Percentiles rank a stretch among this genome's conserved stretches.
These are phyloP conservation scores for Aspergillus conjunctus DNA, from an alignment of 495 filamentous ascomycete genomes.

Conservation along the genomic window DNA sequence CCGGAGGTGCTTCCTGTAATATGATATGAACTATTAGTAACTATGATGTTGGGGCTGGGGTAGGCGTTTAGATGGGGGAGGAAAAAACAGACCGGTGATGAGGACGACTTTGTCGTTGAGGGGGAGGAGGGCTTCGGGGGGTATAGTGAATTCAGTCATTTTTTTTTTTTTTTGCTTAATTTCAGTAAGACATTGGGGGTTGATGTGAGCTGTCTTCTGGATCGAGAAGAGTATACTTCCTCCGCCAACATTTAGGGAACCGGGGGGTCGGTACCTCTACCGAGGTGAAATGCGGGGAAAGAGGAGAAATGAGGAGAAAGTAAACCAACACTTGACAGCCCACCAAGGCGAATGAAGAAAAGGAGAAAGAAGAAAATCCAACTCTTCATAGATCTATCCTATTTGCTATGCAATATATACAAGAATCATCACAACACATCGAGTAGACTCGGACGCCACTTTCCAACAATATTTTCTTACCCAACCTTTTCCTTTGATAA, in stretches of 20 bases:
- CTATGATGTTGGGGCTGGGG: background rate
- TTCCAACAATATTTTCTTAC: slow-evolving; percentile 7
- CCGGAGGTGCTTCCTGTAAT: slow-evolving; percentile 50
- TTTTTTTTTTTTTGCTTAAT: background rate
- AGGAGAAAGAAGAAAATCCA: background rate
- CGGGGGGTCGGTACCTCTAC: background rate
- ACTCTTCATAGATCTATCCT: slow-evolving; percentile 2
- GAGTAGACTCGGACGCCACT: slow-evolving; percentile 10
- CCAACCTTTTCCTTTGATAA: too few relatives aligned
- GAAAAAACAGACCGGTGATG: slow-evolving; percentile 47
- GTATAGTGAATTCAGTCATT: slow-evolving; percentile 19
- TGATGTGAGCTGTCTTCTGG: background rate
- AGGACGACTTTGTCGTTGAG: slow-evolving; percentile 50
- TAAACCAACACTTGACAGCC: background rate
- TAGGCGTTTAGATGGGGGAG: background rate
- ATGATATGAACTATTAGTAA: background rate
- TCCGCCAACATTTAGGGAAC: too few relatives aligned
- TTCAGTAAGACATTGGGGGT: background rate
- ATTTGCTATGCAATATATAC: slow-evolving; percentile 35
- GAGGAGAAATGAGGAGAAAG: slow-evolving; percentile 1
- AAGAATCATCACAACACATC: slow-evolving; percentile 2
- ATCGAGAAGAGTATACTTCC: too few relatives aligned
- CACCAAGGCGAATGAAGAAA: background rate
- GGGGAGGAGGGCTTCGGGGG: slow-evolving; percentile 26
- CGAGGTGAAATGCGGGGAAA: background rate